Percentiles rank a stretch among this genome's conserved stretches.
Conservation (phyloP, 1,284 basidiomycete genomes). For the Entoloma clypeatum region DNA sequence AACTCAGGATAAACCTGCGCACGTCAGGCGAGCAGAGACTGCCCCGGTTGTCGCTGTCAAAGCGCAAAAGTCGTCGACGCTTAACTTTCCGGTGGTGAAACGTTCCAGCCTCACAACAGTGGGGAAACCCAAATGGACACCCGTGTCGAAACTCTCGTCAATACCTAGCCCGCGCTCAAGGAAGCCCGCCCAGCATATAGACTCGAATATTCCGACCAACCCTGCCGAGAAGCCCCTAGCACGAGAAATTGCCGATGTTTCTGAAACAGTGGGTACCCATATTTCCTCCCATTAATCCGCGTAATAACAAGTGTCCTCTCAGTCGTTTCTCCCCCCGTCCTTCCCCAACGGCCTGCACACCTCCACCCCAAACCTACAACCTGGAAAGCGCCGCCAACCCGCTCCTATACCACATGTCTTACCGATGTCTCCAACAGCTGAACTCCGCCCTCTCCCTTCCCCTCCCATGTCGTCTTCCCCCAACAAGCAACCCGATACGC, state of each 20-base stretch:
- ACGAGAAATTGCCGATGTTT: slow-evolving; percentile 17
- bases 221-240: slow-evolving; percentile 3
- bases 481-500: slow-evolving; percentile 9
- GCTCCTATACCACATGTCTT: slow-evolving; percentile 21
- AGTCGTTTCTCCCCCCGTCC: slow-evolving; percentile 31
- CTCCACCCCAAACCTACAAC: slow-evolving; percentile 25
- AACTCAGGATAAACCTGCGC: slow-evolving; percentile 8
- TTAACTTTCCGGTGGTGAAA: slow-evolving; percentile 30
- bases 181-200: slow-evolving; percentile 1
- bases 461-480: too few species aligned
- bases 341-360: slow-evolving; percentile 25
- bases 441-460: slow-evolving; percentile 15
- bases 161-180: neutral
- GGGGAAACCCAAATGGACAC: slow-evolving; percentile 19
- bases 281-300: neutral
- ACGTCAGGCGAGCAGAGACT: slow-evolving; percentile 4
- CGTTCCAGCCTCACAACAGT: slow-evolving; percentile 17
- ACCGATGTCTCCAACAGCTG: slow-evolving; percentile 9
- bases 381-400: slow-evolving; percentile 20
- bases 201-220: slow-evolving; percentile 6
- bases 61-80: slow-evolving; percentile 14
- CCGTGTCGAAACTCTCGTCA: slow-evolving; percentile 7
- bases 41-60: slow-evolving; percentile 8
- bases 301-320: slow-evolving; percentile 1
- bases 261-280: slow-evolving; percentile 20